Evolutionary conservation across 139 green algal genomes (phyloP).

Genomic region (Coelastrella sp.): DNA sequence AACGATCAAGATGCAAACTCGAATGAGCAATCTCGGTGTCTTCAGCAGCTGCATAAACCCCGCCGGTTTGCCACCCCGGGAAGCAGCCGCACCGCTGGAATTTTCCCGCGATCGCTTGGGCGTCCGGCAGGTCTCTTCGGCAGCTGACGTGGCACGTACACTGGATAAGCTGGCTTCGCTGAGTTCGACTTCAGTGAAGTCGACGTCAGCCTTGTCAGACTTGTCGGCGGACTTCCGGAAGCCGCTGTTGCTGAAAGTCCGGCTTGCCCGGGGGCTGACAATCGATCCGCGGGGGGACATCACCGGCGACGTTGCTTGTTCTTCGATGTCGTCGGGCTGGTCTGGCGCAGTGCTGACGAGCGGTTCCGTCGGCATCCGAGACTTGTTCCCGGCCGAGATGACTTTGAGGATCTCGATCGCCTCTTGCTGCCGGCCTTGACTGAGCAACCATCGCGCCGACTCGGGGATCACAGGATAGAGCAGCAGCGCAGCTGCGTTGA

Average conservation of each 20-base stretch:
- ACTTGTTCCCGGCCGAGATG: neutral
- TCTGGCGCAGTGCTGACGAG: too few relatives aligned
- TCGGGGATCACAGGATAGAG: neutral
- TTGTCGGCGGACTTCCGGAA: neutral
- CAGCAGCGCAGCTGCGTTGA: slow-evolving; percentile 1
- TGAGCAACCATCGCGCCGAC: slow-evolving; percentile 25
- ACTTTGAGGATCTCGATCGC: neutral
- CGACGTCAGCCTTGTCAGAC: neutral
- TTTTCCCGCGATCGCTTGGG: neutral
- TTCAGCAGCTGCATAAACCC: neutral
- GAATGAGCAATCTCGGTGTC: neutral
- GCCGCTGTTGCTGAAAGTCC: too few relatives aligned
- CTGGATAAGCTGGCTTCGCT: neutral
- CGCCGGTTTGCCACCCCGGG: neutral
- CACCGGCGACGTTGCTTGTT: too few relatives aligned
- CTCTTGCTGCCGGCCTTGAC: neutral
- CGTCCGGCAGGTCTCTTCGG: neutral
- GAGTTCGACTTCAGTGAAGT: neutral
- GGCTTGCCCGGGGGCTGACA: too few relatives aligned
- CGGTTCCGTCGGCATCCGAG: neutral
- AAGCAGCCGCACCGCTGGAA: neutral
- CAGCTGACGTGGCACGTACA: neutral
- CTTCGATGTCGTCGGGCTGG: too few relatives aligned
- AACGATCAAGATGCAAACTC: neutral
- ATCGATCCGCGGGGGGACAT: too few relatives aligned